Percentiles rank a stretch among this genome's conserved stretches.
These are phyloP conservation scores for Lasiosphaeris hirsuta DNA, from an alignment of 495 filamentous ascomycete species.

Conservation along the genomic window DNA sequence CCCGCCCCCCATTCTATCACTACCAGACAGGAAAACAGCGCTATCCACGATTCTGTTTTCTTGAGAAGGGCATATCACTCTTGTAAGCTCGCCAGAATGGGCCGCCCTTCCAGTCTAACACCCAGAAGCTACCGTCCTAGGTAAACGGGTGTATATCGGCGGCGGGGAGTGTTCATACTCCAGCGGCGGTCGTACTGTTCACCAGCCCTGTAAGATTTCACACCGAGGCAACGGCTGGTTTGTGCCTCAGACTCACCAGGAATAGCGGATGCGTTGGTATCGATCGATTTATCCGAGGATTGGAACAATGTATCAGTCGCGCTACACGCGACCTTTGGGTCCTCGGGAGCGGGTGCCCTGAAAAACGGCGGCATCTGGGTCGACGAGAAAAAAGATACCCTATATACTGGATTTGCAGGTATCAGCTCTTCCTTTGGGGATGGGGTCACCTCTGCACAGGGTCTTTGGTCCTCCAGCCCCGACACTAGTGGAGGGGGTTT, in stretches of 20 bases:
- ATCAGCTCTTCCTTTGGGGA: slow-evolving; percentile 14
- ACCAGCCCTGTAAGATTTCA: slow-evolving; percentile 20
- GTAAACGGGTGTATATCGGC: slow-evolving; percentile 23
- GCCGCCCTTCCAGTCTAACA: not conserved
- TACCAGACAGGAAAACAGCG: slow-evolving; percentile 21
- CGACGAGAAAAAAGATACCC: slow-evolving; percentile 10
- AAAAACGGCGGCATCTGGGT: slow-evolving; percentile 23
- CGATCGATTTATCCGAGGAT: slow-evolving; percentile 20
- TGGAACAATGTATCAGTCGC: slow-evolving; percentile 17
- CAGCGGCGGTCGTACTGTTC: slow-evolving; percentile 3
- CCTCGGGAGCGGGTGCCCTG: slow-evolving; percentile 13
- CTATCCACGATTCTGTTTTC: slow-evolving; percentile 12
- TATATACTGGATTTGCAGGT: slow-evolving; percentile 27
- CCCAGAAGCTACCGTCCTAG: slow-evolving; percentile 20
- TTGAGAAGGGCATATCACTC: slow-evolving; percentile 25
- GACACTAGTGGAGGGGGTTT: slow-evolving; percentile 10
- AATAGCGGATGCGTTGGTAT: slow-evolving; percentile 21
- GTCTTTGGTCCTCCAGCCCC: slow-evolving; percentile 24
- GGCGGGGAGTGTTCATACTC: slow-evolving; percentile 24
- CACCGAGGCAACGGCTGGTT: too few species aligned
- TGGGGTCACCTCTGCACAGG: slow-evolving; percentile 6
- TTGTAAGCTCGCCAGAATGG: slow-evolving; percentile 14
- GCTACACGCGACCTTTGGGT: slow-evolving; percentile 19
- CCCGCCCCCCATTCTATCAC: not conserved
- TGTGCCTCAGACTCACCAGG: not conserved